These are phyloP conservation scores for Cephaloascus albidus DNA, from an alignment of 805 yeast genomes.

Conservation along the genomic window DNA sequence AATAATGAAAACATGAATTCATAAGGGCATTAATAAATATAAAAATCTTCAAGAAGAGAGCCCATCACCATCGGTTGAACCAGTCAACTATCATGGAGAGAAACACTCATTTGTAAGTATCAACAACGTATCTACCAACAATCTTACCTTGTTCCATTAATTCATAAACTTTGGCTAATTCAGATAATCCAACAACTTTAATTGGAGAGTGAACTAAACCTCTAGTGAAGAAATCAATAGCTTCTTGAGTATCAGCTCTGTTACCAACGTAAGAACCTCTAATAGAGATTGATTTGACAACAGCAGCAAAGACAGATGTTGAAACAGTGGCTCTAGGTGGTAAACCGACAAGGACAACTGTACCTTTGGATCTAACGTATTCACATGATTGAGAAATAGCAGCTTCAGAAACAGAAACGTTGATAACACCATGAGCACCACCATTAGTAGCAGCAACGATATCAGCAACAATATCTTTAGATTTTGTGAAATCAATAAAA, in stretches of 20 bases:
- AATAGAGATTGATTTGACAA: slow-evolving; percentile 62
- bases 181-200: slow-evolving; percentile 67
- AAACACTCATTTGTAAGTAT: slow-evolving; percentile 60
- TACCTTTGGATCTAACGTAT: slow-evolving; percentile 59
- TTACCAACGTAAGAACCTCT: slow-evolving; percentile 85
- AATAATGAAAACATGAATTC: too few relatives aligned
- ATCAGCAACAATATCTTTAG: slow-evolving; percentile 45
- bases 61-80: too few relatives aligned
- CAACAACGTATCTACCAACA: slow-evolving; percentile 84
- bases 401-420: slow-evolving; percentile 63
- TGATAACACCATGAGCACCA: slow-evolving; percentile 71
- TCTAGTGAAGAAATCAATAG: slow-evolving; percentile 63
- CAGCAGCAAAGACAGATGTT: slow-evolving; percentile 65
- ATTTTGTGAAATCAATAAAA: slow-evolving; percentile 49
- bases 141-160: slow-evolving; percentile 80
- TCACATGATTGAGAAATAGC: slow-evolving; percentile 56
- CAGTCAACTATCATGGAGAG: too few relatives aligned
- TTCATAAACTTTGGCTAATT: slow-evolving; percentile 58
- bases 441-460: slow-evolving; percentile 53
- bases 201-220: slow-evolving; percentile 69
- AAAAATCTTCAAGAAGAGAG: too few relatives aligned
- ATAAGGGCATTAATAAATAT: too few relatives aligned
- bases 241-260: slow-evolving; percentile 81
- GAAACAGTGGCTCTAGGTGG: slow-evolving; percentile 72
- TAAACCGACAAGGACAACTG: slow-evolving; percentile 62